Evolutionary conservation across 371 early-diverging fungal species (phyloP).

Genomic region (Haplosporangium sp.): DNA sequence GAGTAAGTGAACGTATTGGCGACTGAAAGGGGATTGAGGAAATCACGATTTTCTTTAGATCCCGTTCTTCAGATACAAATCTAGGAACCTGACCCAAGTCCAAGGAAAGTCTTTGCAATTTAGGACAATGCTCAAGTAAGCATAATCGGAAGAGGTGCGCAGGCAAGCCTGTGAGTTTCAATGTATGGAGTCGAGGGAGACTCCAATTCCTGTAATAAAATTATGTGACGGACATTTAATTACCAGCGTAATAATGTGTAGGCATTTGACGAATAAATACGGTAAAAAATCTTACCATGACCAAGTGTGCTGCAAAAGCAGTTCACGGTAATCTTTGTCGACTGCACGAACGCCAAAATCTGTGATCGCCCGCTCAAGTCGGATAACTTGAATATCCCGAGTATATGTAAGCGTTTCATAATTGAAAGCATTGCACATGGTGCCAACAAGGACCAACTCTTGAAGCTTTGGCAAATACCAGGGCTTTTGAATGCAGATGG

Average conservation of each 20-base stretch:
- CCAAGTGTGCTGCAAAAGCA: constrained; percentile 14
- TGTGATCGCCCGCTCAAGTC: constrained; percentile 3
- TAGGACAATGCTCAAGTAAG: constrained; percentile 14
- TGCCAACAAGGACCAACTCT: constrained; percentile 21
- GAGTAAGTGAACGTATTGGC: constrained; percentile 10
- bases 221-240: no score
- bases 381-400: constrained; percentile 13
- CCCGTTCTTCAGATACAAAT: constrained; percentile 3
- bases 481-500: constrained; percentile 3
- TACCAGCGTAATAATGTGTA: background rate
- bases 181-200: constrained; percentile 15
- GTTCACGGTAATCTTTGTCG: constrained; percentile 4
- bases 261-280: background rate
- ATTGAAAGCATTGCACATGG: constrained; percentile 21
- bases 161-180: constrained; percentile 14
- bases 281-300: constrained; percentile 18
- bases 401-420: constrained; percentile 15
- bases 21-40: background rate
- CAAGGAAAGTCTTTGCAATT: constrained; percentile 8
- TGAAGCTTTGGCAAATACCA: constrained; percentile 30
- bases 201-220: constrained; percentile 24
- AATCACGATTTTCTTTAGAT: background rate
- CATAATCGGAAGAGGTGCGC: constrained; percentile 33
- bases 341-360: constrained; percentile 12
- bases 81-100: constrained; percentile 14